Percentiles rank a stretch among this genome's conserved stretches.
Conservation (phyloP, 2,329 filamentous ascomycete genomes). For the Aureobasidium sp. region DNA sequence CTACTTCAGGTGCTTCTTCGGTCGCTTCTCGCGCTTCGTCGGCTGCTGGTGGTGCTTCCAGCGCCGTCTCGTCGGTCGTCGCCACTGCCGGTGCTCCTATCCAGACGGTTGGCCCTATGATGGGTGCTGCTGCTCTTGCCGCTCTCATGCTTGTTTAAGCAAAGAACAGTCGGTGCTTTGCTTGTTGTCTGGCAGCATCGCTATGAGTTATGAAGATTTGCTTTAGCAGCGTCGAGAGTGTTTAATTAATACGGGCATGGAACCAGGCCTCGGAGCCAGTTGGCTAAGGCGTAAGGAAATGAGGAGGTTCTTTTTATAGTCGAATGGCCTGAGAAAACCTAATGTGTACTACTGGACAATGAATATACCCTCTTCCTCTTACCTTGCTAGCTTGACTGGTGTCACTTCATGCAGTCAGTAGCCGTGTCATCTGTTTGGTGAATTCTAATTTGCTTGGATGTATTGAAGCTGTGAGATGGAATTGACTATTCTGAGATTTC, state of each 20-base stretch:
- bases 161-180: not conserved
- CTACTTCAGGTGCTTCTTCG: slow-evolving; percentile 12
- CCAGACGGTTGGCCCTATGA: slow-evolving; percentile 25
- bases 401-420: too few relatives aligned
- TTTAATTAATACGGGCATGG: not conserved
- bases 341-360: slow-evolving; percentile 10
- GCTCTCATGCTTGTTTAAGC: slow-evolving; percentile 30
- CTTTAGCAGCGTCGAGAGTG: not conserved
- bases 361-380: slow-evolving; percentile 1
- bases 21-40: slow-evolving; percentile 11
- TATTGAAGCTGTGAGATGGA: too few relatives aligned
- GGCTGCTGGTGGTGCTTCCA: slow-evolving; percentile 8
- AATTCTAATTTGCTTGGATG: too few relatives aligned
- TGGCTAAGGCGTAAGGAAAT: not conserved
- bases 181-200: not conserved
- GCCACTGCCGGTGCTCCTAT: slow-evolving; percentile 19
- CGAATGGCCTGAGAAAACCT: not conserved
- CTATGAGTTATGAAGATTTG: slow-evolving; percentile 8
- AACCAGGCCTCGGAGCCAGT: not conserved
- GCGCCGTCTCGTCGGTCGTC: slow-evolving; percentile 11
- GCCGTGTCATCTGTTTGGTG: too few relatives aligned
- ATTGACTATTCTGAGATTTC: too few relatives aligned
- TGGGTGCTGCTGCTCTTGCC: slow-evolving; percentile 29
- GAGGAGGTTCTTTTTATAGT: not conserved
- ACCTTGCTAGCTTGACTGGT: not conserved